These are phyloP conservation scores for Magnaporthales sp. DNA, from an alignment of 2,329 filamentous ascomycete species.

Conservation along the genomic window DNA sequence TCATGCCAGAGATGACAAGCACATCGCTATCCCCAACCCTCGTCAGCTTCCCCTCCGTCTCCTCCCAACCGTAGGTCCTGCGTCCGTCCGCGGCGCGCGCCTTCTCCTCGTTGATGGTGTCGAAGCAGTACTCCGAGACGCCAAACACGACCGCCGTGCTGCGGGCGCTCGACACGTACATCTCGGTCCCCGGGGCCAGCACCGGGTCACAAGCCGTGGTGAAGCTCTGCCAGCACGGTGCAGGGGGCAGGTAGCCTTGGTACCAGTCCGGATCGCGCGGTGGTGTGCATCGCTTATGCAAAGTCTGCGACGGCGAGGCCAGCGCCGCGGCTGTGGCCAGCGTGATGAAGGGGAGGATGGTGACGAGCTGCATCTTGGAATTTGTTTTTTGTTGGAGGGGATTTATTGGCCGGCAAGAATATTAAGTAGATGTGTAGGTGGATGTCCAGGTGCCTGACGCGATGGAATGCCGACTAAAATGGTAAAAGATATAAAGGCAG, in stretches of 20 bases:
- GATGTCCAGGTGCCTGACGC: neutral
- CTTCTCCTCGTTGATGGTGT: slow-evolving; percentile 15
- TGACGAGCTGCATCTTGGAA: neutral
- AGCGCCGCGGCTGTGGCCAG: neutral
- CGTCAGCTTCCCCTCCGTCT: slow-evolving; percentile 13
- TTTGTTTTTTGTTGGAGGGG: neutral
- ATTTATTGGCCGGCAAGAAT: too few species aligned
- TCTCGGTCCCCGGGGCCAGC: slow-evolving; percentile 10
- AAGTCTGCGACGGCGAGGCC: neutral
- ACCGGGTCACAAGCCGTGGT: slow-evolving; percentile 14
- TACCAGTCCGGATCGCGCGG: slow-evolving; percentile 12
- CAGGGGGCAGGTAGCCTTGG: slow-evolving; percentile 16
- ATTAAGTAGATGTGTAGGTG: neutral
- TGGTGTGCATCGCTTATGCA: slow-evolving; percentile 16
- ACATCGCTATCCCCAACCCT: slow-evolving; percentile 10
- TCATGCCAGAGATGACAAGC: slow-evolving; percentile 17
- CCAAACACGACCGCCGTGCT: slow-evolving; percentile 14
- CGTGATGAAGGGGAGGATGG: neutral
- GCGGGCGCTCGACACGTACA: slow-evolving; percentile 13
- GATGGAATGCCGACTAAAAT: neutral
- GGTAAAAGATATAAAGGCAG: neutral
- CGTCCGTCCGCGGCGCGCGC: slow-evolving; percentile 13
- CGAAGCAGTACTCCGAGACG: slow-evolving; percentile 13
- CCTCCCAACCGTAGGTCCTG: slow-evolving; percentile 16
- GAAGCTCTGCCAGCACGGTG: slow-evolving; percentile 18